Evolutionary conservation across 164 flowering plant species (phyloP).

Genomic region (Sedum album): DNA sequence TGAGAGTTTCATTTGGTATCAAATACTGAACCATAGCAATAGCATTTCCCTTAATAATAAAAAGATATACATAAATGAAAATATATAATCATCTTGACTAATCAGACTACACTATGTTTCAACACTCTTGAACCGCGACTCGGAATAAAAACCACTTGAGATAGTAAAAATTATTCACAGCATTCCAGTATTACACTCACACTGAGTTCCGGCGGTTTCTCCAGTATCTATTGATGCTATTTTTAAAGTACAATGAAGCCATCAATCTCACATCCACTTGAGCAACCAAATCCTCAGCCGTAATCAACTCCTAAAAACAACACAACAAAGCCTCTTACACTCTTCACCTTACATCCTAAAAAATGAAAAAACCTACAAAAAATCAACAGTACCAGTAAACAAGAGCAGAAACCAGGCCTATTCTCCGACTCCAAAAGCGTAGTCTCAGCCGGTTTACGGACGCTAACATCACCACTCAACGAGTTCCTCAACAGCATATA

Average conservation of each 20-base stretch:
- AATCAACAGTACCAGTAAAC: constrained; percentile 63
- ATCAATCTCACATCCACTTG: constrained; percentile 71
- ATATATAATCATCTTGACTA: not conserved
- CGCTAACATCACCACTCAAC: constrained; percentile 48
- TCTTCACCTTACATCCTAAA: not conserved
- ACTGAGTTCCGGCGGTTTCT: constrained; percentile 55
- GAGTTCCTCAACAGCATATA: constrained; percentile 67
- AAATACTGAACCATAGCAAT: not conserved
- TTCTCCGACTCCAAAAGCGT: constrained; percentile 74
- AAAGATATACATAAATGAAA: not conserved
- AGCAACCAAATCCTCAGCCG: constrained; percentile 57
- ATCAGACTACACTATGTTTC: not conserved
- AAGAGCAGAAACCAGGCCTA: constrained; percentile 90
- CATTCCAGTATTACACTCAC: constrained; percentile 26
- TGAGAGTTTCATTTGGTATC: not conserved
- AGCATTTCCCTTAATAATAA: not conserved
- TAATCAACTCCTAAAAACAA: constrained; percentile 72
- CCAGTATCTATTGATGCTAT: constrained; percentile 79
- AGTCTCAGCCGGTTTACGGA: constrained; percentile 72
- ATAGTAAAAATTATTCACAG: not conserved
- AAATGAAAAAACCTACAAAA: not conserved
- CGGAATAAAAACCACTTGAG: not conserved
- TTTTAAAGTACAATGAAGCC: constrained; percentile 92
- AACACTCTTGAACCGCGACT: not conserved
- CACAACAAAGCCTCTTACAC: not conserved